Percentiles rank a stretch among this genome's conserved stretches.
These are phyloP conservation scores for Hypoxylon fuscum DNA, from an alignment of 495 filamentous ascomycete species.

Conservation along the genomic window DNA sequence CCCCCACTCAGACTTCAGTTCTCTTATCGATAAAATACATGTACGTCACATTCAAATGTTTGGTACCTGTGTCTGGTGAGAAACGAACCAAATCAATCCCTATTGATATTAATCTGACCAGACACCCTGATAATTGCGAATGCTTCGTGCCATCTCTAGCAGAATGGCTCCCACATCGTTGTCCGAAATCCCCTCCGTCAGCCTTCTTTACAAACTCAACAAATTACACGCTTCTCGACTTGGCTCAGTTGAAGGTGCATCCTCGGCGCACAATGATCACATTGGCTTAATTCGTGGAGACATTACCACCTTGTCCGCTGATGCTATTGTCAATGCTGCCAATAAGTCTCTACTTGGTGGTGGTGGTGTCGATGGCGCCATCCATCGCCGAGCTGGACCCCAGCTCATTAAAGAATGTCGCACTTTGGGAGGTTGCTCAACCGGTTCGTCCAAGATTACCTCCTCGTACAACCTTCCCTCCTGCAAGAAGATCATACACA, in stretches of 20 bases:
- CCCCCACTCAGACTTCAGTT: no score
- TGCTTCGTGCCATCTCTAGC: constrained; percentile 30
- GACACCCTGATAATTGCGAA: constrained; percentile 6
- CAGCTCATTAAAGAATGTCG: constrained; percentile 73
- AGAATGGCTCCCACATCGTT: constrained; percentile 43
- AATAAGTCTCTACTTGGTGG: constrained; percentile 82
- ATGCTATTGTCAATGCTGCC: constrained; percentile 93
- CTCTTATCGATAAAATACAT: no score
- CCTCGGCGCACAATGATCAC: constrained; percentile 69
- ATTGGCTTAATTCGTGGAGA: constrained; percentile 77
- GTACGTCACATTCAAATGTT: no score
- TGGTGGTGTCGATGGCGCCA: constrained; percentile 87
- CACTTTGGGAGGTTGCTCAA: constrained; percentile 72
- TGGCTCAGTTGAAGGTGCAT: constrained; percentile 22
- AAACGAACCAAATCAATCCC: no score
- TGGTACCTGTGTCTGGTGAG: no score
- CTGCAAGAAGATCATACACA: constrained; percentile 81
- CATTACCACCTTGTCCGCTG: constrained; percentile 82
- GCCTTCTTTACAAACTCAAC: constrained; percentile 65
- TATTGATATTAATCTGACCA: no score
- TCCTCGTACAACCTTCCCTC: constrained; percentile 78
- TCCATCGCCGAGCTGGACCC: constrained; percentile 83
- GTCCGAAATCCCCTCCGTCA: constrained; percentile 71
- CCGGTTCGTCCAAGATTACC: constrained; percentile 87
- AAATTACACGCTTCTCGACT: constrained; percentile 45